Evolutionary conservation across 306 rosid species (phyloP), one percentile per base, ranked within the genome.

Genomic region (Rosa lucieae): DNA sequence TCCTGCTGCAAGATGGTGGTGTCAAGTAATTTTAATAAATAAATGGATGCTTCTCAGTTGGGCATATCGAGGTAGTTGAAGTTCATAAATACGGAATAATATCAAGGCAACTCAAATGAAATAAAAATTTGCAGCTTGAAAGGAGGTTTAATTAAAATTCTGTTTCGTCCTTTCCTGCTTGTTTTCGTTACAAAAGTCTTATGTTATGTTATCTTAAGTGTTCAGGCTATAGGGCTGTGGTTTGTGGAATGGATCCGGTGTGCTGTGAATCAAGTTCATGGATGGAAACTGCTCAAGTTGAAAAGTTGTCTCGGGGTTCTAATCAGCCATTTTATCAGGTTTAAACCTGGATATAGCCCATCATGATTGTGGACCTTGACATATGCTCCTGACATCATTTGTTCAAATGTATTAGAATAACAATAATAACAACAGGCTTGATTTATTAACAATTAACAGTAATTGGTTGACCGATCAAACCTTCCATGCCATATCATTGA

Each of bases 161-260:
- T 14, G 2, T 52, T 65, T 62, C 18, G 44, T 42, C 15, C 70
- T 44, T 67, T 62, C n/a, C 48, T 48, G 62, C 77, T 75, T 78
- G 49, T 76, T 79, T 80, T n/a, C 59, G 78, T 75, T 80, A 65
- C 72, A 55, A 12, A 66, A 80, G 11, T 70, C 35, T 10, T 81
- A 14, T 29, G 11, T 37, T 40, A 74, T 74, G 61, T 73, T 1
- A 56, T 77, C 8, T 51, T 73, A n/a, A 29, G 17, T 61, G 20
- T 72, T 81, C 94, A 94, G 99, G 94, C 79, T 92, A 92, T 88
- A 84, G 80, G 74, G 97, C 93, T 32, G 87, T 94, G 70, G 80
- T 94, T 80, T 86, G 97, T 91, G 99, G 99, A 86, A 91, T 92
- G 98, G 98, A 94, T 91, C 97, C 93, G 35, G 85, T 94, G 72